These are phyloP conservation scores for Vigna mungo DNA, from an alignment of 306 rosid species.

Conservation along the genomic window DNA sequence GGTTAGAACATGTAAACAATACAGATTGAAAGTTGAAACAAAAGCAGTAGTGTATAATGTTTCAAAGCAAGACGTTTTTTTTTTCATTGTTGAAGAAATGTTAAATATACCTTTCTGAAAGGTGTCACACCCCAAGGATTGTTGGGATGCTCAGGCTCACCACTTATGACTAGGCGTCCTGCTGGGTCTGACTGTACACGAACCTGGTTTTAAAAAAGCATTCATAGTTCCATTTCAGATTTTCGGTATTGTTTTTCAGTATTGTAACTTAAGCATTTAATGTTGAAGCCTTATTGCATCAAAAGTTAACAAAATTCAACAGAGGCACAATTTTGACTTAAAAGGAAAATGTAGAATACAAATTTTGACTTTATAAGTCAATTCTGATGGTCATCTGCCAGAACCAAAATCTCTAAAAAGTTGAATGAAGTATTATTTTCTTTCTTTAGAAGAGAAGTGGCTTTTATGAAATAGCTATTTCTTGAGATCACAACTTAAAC, in stretches of 20 bases:
- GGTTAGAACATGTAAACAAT: not conserved
- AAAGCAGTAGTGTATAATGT: not conserved
- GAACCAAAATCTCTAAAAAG: conserved; percentile 4
- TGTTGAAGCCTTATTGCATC: not conserved
- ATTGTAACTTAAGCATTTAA: not conserved
- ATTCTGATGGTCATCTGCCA: not conserved
- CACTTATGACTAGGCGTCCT: conserved; percentile 91
- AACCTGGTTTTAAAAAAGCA: conserved; percentile 61
- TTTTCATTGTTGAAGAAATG: not conserved
- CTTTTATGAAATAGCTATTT: conserved; percentile 12
- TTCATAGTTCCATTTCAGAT: conserved; percentile 22
- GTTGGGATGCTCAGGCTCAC: conserved; percentile 91
- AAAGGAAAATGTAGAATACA: conserved; percentile 19
- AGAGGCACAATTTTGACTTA: conserved; percentile 12
- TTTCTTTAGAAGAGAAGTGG: not conserved
- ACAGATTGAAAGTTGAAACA: not conserved
- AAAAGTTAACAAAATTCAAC: conserved; percentile 17
- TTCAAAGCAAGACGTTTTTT: conserved; percentile 15
- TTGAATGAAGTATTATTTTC: not conserved
- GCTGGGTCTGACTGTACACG: conserved; percentile 98
- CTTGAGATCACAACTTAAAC: not conserved
- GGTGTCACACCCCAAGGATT: conserved; percentile 99
- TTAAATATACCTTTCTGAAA: conserved; percentile 79
- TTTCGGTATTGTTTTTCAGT: conserved; percentile 28
- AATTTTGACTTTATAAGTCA: not conserved